Evolutionary conservation across 1,139 yeast genomes (phyloP).

Genomic region (Candida sp.): DNA sequence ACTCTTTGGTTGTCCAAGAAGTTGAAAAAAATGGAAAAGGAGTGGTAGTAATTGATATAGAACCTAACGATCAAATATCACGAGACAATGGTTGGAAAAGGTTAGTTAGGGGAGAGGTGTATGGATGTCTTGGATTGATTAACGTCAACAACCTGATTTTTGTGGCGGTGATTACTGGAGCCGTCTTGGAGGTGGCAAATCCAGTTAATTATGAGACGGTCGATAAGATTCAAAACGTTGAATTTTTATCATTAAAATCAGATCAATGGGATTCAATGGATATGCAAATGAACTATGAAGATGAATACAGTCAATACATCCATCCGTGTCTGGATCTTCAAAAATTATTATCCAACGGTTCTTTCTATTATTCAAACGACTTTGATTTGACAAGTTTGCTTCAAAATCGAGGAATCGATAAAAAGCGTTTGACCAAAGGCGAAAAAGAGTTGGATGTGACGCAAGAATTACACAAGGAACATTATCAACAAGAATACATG

Average conservation of each 20-base stretch:
- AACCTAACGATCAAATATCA: constrained; percentile 36
- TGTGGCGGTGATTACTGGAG: constrained; percentile 77
- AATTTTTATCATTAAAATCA: constrained; percentile 72
- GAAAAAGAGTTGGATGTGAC: constrained; percentile 6
- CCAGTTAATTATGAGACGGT: constrained; percentile 82
- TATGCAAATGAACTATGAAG: constrained; percentile 7
- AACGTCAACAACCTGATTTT: constrained; percentile 64
- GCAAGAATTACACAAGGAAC: constrained; percentile 33
- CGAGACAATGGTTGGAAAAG: constrained; percentile 41
- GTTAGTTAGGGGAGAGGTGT: constrained; percentile 55
- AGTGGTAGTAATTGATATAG: constrained; percentile 54
- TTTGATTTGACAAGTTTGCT: constrained; percentile 85
- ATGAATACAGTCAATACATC: constrained; percentile 32
- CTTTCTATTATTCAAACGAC: constrained; percentile 88
- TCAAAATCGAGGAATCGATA: constrained; percentile 61
- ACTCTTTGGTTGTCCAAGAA: constrained; percentile 27
- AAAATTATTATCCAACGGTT: constrained; percentile 79
- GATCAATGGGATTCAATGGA: constrained; percentile 79
- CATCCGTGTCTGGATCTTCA: constrained; percentile 86
- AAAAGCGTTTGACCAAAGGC: constrained; percentile 19
- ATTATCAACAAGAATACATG: constrained; percentile 83
- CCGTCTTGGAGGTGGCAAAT: constrained; percentile 69
- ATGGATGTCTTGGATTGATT: constrained; percentile 85
- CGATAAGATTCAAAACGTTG: constrained; percentile 77
- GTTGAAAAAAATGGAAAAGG: constrained; percentile 11